phyloP scores from a whole-genome alignment of 2,329 filamentous ascomycete species.

The Colletotrichum horii region DNA sequence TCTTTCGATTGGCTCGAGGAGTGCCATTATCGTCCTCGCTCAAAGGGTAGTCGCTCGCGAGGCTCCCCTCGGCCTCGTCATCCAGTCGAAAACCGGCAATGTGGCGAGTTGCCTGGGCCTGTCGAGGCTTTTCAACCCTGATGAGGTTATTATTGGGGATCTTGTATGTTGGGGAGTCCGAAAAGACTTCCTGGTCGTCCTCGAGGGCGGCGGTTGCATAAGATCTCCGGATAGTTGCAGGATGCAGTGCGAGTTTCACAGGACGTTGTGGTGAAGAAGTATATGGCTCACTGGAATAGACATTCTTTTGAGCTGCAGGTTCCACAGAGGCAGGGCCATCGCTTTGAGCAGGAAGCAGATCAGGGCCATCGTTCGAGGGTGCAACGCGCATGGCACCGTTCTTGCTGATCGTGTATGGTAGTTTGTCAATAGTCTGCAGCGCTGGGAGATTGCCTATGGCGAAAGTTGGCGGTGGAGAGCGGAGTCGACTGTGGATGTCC shows the following conservation, averaged over 20 bases:
- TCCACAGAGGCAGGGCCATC: conserved; percentile 23
- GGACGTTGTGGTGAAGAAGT: conserved; percentile 26
- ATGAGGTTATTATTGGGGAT: conserved; percentile 20
- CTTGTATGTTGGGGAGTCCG: conserved; percentile 27
- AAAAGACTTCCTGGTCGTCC: conserved; percentile 29
- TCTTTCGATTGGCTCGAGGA: conserved; percentile 22
- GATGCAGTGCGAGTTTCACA: conserved; percentile 44
- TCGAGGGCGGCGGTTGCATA: conserved; percentile 27
- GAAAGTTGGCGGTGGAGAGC: not conserved
- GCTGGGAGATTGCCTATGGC: not conserved
- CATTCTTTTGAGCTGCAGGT: conserved; percentile 19
- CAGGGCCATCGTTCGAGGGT: conserved; percentile 17
- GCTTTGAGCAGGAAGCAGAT: conserved; percentile 23
- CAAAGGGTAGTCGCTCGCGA: conserved; percentile 9
- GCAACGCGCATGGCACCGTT: conserved; percentile 39
- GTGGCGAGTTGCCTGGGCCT: not conserved
- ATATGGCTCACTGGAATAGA: not conserved
- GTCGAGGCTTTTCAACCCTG: not conserved
- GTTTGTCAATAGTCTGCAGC: conserved; percentile 5
- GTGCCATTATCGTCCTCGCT: conserved; percentile 19
- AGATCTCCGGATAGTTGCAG: conserved; percentile 33
- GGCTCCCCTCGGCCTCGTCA: conserved; percentile 8
- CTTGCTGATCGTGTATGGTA: conserved; percentile 38
- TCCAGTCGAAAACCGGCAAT: not conserved
- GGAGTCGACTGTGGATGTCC: conserved; percentile 6